These are phyloP conservation scores for Ophiostoma angusticollis DNA, from an alignment of 2,329 filamentous ascomycete species.

Conservation along the genomic window DNA sequence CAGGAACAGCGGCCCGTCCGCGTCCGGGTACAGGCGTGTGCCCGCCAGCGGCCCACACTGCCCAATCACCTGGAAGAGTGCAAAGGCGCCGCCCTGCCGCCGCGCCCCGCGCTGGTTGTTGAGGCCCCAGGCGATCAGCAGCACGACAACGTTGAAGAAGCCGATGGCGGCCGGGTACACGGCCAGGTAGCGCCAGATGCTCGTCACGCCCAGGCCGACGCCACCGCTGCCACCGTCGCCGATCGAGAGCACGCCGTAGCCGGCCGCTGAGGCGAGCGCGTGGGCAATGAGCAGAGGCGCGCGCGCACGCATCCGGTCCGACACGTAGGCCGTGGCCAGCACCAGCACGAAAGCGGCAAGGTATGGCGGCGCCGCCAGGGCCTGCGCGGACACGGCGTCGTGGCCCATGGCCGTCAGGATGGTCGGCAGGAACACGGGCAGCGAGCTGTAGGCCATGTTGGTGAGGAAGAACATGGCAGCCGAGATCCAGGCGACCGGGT, in stretches of 20 bases:
- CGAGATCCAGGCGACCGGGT: conserved; percentile 62
- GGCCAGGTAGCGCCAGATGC: conserved; percentile 52
- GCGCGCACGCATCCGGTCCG: conserved; percentile 52
- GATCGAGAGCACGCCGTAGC: conserved; percentile 47
- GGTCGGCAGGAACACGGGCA: conserved; percentile 78
- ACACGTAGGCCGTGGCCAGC: conserved; percentile 57
- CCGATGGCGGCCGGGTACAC: conserved; percentile 68
- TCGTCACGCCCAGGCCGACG: conserved; percentile 23
- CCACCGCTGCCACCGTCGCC: conserved; percentile 37
- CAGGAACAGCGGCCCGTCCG: conserved; percentile 48
- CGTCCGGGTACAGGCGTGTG: conserved; percentile 49
- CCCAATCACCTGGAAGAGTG: conserved; percentile 67
- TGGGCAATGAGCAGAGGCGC: conserved; percentile 55
- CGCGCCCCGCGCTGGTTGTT: conserved; percentile 66
- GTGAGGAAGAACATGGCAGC: conserved; percentile 76
- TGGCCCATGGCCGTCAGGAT: conserved; percentile 69
- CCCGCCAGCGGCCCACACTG: conserved; percentile 67
- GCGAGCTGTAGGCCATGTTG: conserved; percentile 77
- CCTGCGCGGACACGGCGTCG: conserved; percentile 54
- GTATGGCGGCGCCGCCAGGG: conserved; percentile 70
- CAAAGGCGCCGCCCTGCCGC: conserved; percentile 56
- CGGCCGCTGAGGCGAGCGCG: conserved; percentile 50
- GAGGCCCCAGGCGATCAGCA: conserved; percentile 78
- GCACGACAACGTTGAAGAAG: conserved; percentile 72
- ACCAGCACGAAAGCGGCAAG: conserved; percentile 61